phyloP scores from a whole-genome alignment of 257 asterid species.

The Gentiana straminea region DNA sequence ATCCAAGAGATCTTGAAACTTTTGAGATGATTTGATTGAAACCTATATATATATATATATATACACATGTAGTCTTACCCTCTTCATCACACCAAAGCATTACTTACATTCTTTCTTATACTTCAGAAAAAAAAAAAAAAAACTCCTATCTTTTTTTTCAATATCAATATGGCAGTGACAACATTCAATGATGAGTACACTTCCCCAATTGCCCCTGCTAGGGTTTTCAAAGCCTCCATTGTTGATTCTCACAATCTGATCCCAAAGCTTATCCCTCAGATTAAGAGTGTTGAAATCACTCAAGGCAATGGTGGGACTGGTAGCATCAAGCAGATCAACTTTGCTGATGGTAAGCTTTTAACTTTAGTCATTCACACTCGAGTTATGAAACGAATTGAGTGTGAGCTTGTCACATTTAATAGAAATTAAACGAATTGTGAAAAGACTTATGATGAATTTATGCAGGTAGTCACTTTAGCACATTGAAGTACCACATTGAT shows the following conservation, averaged over 20 bases:
- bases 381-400: too few relatives aligned
- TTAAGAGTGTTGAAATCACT: conserved; percentile 1
- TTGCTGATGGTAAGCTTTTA: not conserved
- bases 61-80: too few relatives aligned
- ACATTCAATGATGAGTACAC: conserved; percentile 1
- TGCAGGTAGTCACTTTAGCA: conserved; percentile 1
- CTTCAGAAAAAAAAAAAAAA: too few relatives aligned
- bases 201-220: conserved; percentile 1
- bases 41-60: too few relatives aligned
- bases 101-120: too few relatives aligned
- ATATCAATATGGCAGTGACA: not conserved
- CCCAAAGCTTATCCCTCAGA: conserved; percentile 5
- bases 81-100: too few relatives aligned
- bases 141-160: too few relatives aligned
- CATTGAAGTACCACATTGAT: conserved; percentile 5
- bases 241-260: conserved; percentile 4
- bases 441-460: not conserved
- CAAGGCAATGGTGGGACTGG: conserved; percentile 8
- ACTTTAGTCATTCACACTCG: too few relatives aligned
- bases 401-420: too few relatives aligned
- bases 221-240: conserved; percentile 2
- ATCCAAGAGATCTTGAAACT: too few relatives aligned
- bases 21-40: too few relatives aligned
- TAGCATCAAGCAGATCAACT: conserved; percentile 2
- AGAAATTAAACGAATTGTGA: too few relatives aligned